phyloP scores from a whole-genome alignment of 768 basidiomycete species.

The Rhizopogon sp. region DNA sequence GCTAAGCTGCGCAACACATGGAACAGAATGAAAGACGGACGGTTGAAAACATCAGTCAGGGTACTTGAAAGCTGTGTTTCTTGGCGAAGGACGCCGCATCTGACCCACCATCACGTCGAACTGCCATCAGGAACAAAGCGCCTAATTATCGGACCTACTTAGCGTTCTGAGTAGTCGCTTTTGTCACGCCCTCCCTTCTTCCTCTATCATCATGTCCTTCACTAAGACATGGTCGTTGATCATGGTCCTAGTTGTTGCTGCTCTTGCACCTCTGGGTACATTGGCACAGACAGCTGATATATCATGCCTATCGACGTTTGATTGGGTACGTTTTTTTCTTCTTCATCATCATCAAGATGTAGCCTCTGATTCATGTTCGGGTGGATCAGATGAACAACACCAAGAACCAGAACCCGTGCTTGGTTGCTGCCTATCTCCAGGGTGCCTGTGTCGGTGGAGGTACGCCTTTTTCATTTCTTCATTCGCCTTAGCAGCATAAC shows the following conservation, averaged over 20 bases:
- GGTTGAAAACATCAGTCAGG: no score
- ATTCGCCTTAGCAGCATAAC: conserved; percentile 4
- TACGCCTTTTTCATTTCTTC: conserved; percentile 22
- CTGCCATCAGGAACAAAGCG: conserved; percentile 10
- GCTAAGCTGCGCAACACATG: no score
- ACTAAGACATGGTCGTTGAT: conserved; percentile 10
- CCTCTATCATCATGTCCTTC: conserved; percentile 8
- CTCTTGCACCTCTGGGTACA: conserved; percentile 13
- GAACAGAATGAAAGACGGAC: no score
- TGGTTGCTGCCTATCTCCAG: conserved; percentile 38
- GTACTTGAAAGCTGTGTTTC: no score
- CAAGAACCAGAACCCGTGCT: conserved; percentile 41
- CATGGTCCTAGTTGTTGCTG: conserved; percentile 10
- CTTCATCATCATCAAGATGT: neutral
- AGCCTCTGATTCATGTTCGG: neutral
- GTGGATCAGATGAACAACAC: conserved; percentile 34
- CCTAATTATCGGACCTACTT: neutral
- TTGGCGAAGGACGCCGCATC: neutral
- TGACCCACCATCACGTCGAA: neutral
- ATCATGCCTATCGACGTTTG: conserved; percentile 15
- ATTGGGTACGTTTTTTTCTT: conserved; percentile 20
- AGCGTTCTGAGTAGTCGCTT: neutral
- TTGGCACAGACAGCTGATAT: conserved; percentile 20
- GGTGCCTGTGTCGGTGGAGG: conserved; percentile 37
- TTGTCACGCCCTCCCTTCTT: neutral